Base-by-base conservation (phyloP, 331 rosid genomes). In the Pyracantha coccinea region DNA sequence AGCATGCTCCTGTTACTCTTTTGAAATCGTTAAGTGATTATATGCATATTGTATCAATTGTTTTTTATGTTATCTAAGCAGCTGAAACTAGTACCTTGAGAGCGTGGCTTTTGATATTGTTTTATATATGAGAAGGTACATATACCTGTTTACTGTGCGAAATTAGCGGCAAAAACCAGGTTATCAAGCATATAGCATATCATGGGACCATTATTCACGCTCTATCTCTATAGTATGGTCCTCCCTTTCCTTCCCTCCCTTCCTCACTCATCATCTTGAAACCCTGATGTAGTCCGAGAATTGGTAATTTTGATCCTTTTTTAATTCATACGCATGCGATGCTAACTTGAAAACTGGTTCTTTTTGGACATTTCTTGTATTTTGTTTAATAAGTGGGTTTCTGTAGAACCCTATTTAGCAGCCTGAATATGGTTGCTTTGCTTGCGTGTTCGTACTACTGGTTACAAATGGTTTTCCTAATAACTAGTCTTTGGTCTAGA, bases 21-120 rank as follows among this genome's bases (percentile, higher is more conserved):
- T 8, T 23, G 53, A 19, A 71, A 33, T 55, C 8, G 68, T 68
- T 72, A 24, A 72, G 68, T 58, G 38, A 59, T 58, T 9, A 17
- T 63, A 50, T 17, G 55, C 32, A 29, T 29, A 63, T 74, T 45
- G 35, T 57, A 57, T 25, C 52, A 53, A 19, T 61, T 25, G n/a
- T 77, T 64, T 77, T 63, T 55, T 23, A 73, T 78, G 59, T 62
- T 66, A 76, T 71, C 78, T 47, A 41, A 77, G 61, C 66, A 63
- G 45, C 45, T 38, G 68, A 68, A 62, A 25, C 52, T 31, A 52
- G 4, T n/a, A 35, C 28, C 79, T 75, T 53, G 69, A 64, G 71
- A 79, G 90, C 92, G 92, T 81, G 81, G 68, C 87, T 87, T 88
- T 87, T 83, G 63, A 86, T 84, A 86, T 29, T 25, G 76, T 70